Conservation (phyloP, 768 basidiomycete genomes). For the Suillus americanus region DNA sequence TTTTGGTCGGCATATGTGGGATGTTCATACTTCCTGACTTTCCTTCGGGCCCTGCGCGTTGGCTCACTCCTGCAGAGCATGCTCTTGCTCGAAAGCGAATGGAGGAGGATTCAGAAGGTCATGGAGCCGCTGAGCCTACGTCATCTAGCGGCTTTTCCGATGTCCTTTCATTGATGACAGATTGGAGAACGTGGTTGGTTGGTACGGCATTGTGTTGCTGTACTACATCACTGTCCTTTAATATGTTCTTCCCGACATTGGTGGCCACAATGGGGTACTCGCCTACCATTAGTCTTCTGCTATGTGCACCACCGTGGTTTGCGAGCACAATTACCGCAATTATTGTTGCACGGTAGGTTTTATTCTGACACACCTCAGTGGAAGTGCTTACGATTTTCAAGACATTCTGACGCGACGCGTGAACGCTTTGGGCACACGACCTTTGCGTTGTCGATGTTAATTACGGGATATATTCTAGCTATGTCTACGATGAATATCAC, state of each 20-base stretch:
- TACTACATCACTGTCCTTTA: constrained; percentile 59
- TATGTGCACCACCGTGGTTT: constrained; percentile 70
- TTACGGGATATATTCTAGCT: constrained; percentile 64
- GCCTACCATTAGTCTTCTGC: constrained; percentile 57
- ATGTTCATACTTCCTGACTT: constrained; percentile 71
- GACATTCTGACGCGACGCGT: constrained; percentile 65
- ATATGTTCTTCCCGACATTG: constrained; percentile 75
- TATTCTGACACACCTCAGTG: neutral
- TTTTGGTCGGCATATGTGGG: constrained; percentile 47
- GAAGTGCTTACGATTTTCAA: constrained; percentile 16
- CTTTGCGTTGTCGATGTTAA: constrained; percentile 48
- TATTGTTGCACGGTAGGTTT: constrained; percentile 2
- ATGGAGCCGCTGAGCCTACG: constrained; percentile 45
- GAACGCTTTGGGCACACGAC: constrained; percentile 73
- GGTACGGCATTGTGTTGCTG: constrained; percentile 57
- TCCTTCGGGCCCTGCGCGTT: constrained; percentile 53
- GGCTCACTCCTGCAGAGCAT: constrained; percentile 54
- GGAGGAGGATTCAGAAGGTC: constrained; percentile 57
- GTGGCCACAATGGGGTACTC: constrained; percentile 65
- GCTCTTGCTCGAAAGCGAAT: constrained; percentile 54
- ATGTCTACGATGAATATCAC: constrained; percentile 58
- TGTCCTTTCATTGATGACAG: constrained; percentile 60
- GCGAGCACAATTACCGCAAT: constrained; percentile 33
- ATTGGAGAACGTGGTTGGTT: constrained; percentile 82
- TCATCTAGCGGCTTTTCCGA: constrained; percentile 37